phyloP scores from a whole-genome alignment of 495 filamentous ascomycete species.

The Venustampulla echinocandica region DNA sequence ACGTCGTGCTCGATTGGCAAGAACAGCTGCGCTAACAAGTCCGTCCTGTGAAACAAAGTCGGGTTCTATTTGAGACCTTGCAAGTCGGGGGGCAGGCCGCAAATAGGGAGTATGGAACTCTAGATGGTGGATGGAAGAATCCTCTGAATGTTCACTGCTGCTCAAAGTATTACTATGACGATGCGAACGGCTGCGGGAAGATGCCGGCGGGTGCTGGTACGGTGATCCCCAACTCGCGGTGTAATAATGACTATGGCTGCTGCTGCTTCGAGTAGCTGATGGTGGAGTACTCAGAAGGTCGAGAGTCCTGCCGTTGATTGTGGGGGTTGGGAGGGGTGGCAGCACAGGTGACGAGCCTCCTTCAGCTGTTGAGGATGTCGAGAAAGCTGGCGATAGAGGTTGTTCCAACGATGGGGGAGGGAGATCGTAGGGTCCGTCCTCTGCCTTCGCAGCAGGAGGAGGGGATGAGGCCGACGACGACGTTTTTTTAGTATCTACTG shows the following conservation, averaged over 20 bases:
- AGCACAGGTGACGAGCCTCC: constrained; percentile 43
- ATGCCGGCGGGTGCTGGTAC: constrained; percentile 39
- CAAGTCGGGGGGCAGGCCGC: constrained; percentile 35
- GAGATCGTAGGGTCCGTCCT: constrained; percentile 32
- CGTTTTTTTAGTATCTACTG: constrained; percentile 32
- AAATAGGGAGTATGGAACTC: constrained; percentile 43
- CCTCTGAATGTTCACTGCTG: constrained; percentile 39
- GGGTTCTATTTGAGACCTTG: constrained; percentile 27
- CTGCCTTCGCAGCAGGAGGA: constrained; percentile 46
- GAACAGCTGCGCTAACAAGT: constrained; percentile 39
- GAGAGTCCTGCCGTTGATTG: constrained; percentile 36
- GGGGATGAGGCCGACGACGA: constrained; percentile 40
- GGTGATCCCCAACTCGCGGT: constrained; percentile 69
- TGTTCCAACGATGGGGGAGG: constrained; percentile 1
- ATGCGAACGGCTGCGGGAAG: constrained; percentile 30
- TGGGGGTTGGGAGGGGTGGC: constrained; percentile 42
- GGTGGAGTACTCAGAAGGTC: constrained; percentile 40
- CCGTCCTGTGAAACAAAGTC: constrained; percentile 30
- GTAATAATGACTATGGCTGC: constrained; percentile 37
- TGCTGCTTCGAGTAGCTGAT: constrained; percentile 3
- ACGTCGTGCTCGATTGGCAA: constrained; percentile 45
- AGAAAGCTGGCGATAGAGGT: constrained; percentile 32
- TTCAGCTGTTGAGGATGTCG: constrained; percentile 42
- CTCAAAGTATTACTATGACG: constrained; percentile 40
- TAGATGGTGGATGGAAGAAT: constrained; percentile 38